Base-by-base conservation (phyloP, 2,329 filamentous ascomycete genomes). In the Penicillium sp. region DNA sequence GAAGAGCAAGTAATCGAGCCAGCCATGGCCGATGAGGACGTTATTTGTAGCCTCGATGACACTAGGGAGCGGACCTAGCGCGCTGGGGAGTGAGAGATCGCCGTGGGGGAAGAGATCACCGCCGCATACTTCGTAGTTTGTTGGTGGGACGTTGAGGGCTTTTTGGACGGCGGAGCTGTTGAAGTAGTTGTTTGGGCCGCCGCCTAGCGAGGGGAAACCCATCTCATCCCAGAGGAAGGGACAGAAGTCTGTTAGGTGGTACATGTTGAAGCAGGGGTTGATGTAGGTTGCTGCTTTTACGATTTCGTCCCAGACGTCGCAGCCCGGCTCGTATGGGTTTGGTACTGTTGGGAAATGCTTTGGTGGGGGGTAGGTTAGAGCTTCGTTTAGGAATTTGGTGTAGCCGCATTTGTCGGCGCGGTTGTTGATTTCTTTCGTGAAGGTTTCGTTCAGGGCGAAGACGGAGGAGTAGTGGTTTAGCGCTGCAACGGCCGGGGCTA, bases 241-340 rank as follows among this genome's bases (percentile, higher is more conserved):
- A 67, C 90, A 93, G 5, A 86, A 88, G 7, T 86, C 87, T 0
- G 84, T 83, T 8, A 92, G 81, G 47, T 89, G 84, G 73, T 92
- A 92, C 8, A 88, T 78, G 70, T 91, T 86, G 75, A 89, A 94
- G 77, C 90, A 93, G 0, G 90, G 90, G 75, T 93, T 93, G 40
- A 85, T 72, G 4, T 78, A 68, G 4, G 76, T 61, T 8, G 82
- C 81, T 19, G 84, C 86, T 0, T 77, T 65, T 61, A 76, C 75
- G 34, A 89, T 82, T 16, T 81, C 76, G 50, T 80, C 71, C 69
- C 81, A 87, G 15, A 89, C 67, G 41, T 77, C 75, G 69, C 89
- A 92, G 4, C 78, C 80, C 0, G 72, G 67, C 0, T 73, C 71
- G 44, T 70, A 64, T 27, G 76, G 70, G 49, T 75, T 67, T n/a